Conservation (phyloP, 495 filamentous ascomycete genomes). For the Astrocystis sublimbata region DNA sequence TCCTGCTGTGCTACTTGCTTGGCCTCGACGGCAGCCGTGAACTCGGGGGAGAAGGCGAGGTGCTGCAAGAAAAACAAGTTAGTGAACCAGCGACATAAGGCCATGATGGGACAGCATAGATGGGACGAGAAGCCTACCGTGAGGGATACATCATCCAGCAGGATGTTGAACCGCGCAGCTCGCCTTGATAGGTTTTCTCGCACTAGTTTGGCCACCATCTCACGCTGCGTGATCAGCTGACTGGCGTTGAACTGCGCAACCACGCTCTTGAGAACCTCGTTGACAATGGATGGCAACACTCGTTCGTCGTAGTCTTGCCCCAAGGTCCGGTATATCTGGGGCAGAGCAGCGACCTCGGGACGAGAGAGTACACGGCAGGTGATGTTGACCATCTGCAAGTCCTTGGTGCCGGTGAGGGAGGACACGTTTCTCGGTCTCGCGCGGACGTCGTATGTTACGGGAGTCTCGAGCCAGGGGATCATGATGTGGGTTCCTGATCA, state of each 20-base stretch:
- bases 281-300: conserved; percentile 95
- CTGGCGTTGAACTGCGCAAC: conserved; percentile 99
- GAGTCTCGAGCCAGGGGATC: conserved; percentile 96
- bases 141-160: conserved; percentile 94
- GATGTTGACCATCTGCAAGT: conserved; percentile 99
- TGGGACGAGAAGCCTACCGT: conserved; percentile 72
- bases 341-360: conserved; percentile 82
- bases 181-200: conserved; percentile 88
- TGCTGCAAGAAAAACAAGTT: conserved; percentile 59
- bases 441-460: conserved; percentile 95
- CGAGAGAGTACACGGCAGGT: conserved; percentile 98
- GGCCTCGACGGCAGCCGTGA: conserved; percentile 97
- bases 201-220: conserved; percentile 89
- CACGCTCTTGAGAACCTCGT: conserved; percentile 97
- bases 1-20: conserved; percentile 99
- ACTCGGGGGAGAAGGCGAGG: conserved; percentile 98
- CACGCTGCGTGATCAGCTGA: conserved; percentile 97
- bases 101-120: background rate
- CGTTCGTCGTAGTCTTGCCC: conserved; percentile 96
- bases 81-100: too few species aligned
- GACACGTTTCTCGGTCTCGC: conserved; percentile 96
- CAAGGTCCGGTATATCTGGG: conserved; percentile 94
- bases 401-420: conserved; percentile 97
- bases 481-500: conserved; percentile 83
- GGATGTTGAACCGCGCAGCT: conserved; percentile 94